These are phyloP conservation scores for Saturnispora ahearnii DNA, from an alignment of 805 yeast species.

Conservation along the genomic window DNA sequence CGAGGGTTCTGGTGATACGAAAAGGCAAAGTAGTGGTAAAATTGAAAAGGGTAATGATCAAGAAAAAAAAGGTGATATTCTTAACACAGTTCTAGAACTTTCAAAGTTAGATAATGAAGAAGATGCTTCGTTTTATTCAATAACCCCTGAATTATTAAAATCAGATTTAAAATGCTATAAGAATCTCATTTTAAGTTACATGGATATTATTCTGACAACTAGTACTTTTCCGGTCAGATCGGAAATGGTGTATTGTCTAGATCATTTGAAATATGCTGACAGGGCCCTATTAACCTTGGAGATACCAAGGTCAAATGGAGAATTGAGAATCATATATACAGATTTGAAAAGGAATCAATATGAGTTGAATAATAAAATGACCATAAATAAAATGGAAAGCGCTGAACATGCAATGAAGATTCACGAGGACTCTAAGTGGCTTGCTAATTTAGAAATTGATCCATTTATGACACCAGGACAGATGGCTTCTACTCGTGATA, in stretches of 20 bases:
- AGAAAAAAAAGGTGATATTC: not conserved
- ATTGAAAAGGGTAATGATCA: not conserved
- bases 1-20: too few relatives aligned
- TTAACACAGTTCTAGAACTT: not conserved
- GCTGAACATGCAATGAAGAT: not conserved
- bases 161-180: conserved; percentile 1
- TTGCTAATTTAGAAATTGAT: not conserved
- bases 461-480: not conserved
- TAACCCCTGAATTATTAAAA: not conserved
- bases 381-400: not conserved
- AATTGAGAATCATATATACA: not conserved
- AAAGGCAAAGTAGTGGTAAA: not conserved
- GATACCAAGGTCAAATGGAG: not conserved
- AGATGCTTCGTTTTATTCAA: not conserved
- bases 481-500: not conserved
- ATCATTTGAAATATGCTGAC: not conserved
- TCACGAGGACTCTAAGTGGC: not conserved
- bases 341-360: not conserved
- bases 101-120: not conserved
- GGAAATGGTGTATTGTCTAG: not conserved
- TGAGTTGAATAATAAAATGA: not conserved
- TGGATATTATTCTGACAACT: not conserved
- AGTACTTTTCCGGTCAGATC: not conserved
- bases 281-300: not conserved
- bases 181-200: not conserved